Percentiles rank a stretch among this genome's conserved stretches.
Conservation (phyloP, 148 eudicot species). For the Spergularia bocconei region DNA sequence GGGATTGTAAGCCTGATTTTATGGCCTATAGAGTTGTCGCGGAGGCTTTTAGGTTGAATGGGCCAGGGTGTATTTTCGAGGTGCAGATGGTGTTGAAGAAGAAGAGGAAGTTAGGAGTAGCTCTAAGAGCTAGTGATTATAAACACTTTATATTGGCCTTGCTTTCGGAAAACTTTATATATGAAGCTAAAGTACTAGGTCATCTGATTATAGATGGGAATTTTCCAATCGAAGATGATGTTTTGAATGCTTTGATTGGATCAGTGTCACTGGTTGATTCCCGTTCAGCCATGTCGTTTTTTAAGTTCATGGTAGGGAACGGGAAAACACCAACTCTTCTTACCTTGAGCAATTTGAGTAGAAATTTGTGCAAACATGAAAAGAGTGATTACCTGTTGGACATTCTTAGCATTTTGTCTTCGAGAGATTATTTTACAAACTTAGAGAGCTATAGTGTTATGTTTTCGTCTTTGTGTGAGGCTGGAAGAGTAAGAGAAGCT, state of each 20-base stretch:
- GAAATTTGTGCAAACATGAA: conserved; percentile 50
- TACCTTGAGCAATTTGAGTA: conserved; percentile 52
- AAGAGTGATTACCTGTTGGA: conserved; percentile 60
- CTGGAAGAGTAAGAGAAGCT: conserved; percentile 68
- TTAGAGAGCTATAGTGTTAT: conserved; percentile 52
- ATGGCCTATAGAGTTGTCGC: conserved; percentile 82
- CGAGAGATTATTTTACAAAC: conserved; percentile 55
- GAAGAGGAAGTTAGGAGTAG: conserved; percentile 88
- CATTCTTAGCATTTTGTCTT: conserved; percentile 45
- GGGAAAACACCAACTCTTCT: conserved; percentile 50
- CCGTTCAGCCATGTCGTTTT: conserved; percentile 51
- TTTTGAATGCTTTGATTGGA: conserved; percentile 66
- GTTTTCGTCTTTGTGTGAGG: conserved; percentile 60
- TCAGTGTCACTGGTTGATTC: conserved; percentile 67
- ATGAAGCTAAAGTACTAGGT: conserved; percentile 80
- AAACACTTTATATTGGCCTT: conserved; percentile 49
- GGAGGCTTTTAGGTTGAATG: conserved; percentile 52
- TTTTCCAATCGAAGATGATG: conserved; percentile 78
- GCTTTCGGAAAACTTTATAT: conserved; percentile 56
- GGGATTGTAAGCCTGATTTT: conserved; percentile 84
- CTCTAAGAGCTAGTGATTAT: conserved; percentile 66
- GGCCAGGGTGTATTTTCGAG: conserved; percentile 50
- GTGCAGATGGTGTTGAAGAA: conserved; percentile 63
- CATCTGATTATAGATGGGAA: conserved; percentile 69
- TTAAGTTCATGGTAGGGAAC: conserved; percentile 62